Percentiles rank a stretch among this genome's conserved stretches.
Evolutionary conservation across 192 early-diverging fungal species (phyloP).

Genomic region (Podila verticillata): DNA sequence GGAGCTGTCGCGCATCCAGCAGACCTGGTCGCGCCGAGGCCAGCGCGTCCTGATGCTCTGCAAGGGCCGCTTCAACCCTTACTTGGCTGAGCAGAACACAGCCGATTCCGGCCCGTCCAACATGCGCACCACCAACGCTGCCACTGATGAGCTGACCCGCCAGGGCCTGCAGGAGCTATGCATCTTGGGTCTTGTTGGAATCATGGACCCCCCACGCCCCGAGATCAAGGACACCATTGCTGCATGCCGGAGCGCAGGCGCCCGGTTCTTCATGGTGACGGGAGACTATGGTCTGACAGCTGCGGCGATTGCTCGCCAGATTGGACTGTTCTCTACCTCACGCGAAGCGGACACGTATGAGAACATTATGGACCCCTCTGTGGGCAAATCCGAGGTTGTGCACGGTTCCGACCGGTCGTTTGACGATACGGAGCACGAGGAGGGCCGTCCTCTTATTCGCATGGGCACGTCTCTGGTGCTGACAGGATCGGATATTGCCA

Average conservation of each 20-base stretch:
- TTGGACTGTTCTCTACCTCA: slow-evolving; percentile 71
- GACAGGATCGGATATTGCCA: slow-evolving; percentile 71
- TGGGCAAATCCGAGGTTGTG: slow-evolving; percentile 1
- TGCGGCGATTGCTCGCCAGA: slow-evolving; percentile 78
- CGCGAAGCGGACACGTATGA: slow-evolving; percentile 44
- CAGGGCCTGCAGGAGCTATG: slow-evolving; percentile 62
- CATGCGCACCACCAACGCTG: background rate
- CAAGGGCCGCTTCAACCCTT: slow-evolving; percentile 29
- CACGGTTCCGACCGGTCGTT: background rate
- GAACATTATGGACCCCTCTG: slow-evolving; percentile 33
- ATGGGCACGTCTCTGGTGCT: slow-evolving; percentile 60
- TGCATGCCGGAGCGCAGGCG: slow-evolving; percentile 68
- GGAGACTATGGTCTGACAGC: slow-evolving; percentile 88
- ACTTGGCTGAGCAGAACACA: slow-evolving; percentile 1
- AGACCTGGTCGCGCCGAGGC: slow-evolving; percentile 63
- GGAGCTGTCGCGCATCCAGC: slow-evolving; percentile 59
- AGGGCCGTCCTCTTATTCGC: slow-evolving; percentile 24
- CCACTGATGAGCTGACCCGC: slow-evolving; percentile 33
- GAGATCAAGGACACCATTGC: slow-evolving; percentile 76
- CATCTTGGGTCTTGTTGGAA: slow-evolving; percentile 79
- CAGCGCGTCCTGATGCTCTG: slow-evolving; percentile 67
- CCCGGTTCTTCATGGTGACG: slow-evolving; percentile 89
- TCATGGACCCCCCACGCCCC: slow-evolving; percentile 85
- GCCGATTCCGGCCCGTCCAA: background rate
- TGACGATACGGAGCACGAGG: slow-evolving; percentile 11